Percentiles rank a stretch among this genome's conserved stretches.
Conservation (phyloP, 371 early-diverging fungal species). For the Mucor lusitanicus region DNA sequence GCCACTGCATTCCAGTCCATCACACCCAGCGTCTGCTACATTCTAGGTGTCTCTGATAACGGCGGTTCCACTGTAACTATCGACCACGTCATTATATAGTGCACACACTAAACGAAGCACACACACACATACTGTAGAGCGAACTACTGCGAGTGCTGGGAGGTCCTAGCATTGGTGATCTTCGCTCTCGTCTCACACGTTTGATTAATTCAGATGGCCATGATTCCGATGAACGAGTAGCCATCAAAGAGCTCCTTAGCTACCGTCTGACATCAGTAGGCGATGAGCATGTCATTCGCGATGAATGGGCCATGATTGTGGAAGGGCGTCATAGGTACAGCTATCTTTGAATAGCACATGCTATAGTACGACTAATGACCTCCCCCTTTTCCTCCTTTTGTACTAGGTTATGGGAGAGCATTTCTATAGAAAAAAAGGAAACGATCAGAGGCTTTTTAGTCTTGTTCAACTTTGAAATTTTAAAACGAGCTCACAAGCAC, state of each 20-base stretch:
- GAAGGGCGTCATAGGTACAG: slow-evolving; percentile 69
- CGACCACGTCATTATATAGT: not conserved
- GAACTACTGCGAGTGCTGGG: slow-evolving; percentile 69
- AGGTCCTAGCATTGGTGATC: slow-evolving; percentile 74
- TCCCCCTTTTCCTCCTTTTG: not conserved
- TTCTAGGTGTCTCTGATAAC: slow-evolving; percentile 76
- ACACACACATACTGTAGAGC: slow-evolving; percentile 23
- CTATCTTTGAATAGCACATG: not conserved
- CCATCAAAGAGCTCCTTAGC: slow-evolving; percentile 67
- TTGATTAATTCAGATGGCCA: slow-evolving; percentile 53
- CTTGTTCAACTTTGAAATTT: slow-evolving; percentile 67
- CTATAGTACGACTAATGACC: not conserved
- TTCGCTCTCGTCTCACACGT: slow-evolving; percentile 62
- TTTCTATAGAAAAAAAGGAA: slow-evolving; percentile 62
- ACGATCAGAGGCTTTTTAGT: slow-evolving; percentile 73
- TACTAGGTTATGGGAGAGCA: slow-evolving; percentile 47
- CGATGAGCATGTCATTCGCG: slow-evolving; percentile 51
- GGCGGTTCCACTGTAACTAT: slow-evolving; percentile 58
- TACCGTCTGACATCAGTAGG: slow-evolving; percentile 62
- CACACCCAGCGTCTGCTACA: slow-evolving; percentile 64
- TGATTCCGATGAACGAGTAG: slow-evolving; percentile 37
- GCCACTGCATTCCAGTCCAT: slow-evolving; percentile 54
- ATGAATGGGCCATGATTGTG: slow-evolving; percentile 68
- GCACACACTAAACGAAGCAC: not conserved
- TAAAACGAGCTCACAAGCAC: slow-evolving; percentile 61